phyloP scores from a whole-genome alignment of 176 grass and related monocot species.

The Rhynchospora tenuis region DNA sequence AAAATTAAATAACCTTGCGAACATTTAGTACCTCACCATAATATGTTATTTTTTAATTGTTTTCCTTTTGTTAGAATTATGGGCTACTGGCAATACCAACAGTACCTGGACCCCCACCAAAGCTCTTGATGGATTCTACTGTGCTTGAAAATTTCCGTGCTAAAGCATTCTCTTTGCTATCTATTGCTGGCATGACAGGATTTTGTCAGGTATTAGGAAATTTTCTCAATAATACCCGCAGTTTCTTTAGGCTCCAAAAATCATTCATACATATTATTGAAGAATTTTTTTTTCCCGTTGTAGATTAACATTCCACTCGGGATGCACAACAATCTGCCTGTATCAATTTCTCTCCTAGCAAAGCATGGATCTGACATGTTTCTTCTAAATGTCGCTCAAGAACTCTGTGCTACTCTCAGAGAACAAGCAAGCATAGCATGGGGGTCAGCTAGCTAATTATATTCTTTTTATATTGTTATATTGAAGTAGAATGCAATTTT shows the following conservation, averaged over 20 bases:
- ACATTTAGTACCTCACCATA: not conserved
- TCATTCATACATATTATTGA: not conserved
- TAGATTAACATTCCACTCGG: constrained; percentile 78
- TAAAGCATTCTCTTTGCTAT: constrained; percentile 70
- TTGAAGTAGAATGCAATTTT: constrained; percentile 1
- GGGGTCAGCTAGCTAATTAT: constrained; percentile 10
- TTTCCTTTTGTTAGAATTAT: constrained; percentile 35
- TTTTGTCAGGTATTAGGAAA: constrained; percentile 63
- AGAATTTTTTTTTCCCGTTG: not conserved
- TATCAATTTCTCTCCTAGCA: constrained; percentile 70
- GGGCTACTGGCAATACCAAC: constrained; percentile 72
- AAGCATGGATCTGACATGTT: constrained; percentile 53
- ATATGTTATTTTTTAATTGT: not conserved
- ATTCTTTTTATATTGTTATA: not conserved
- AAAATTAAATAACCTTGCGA: not conserved
- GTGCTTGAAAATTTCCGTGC: constrained; percentile 46
- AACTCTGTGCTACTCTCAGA: constrained; percentile 48
- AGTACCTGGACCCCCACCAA: constrained; percentile 72
- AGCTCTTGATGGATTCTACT: constrained; percentile 39
- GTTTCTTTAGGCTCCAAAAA: not conserved
- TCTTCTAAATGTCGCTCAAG: constrained; percentile 47
- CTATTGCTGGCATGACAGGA: constrained; percentile 66
- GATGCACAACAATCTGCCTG: constrained; percentile 43
- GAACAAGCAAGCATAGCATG: constrained; percentile 48
- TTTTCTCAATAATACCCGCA: not conserved